Percentiles rank a stretch among this genome's conserved stretches.
phyloP scores from a whole-genome alignment of 75 land plant species.

The Cupressus sempervirens region DNA sequence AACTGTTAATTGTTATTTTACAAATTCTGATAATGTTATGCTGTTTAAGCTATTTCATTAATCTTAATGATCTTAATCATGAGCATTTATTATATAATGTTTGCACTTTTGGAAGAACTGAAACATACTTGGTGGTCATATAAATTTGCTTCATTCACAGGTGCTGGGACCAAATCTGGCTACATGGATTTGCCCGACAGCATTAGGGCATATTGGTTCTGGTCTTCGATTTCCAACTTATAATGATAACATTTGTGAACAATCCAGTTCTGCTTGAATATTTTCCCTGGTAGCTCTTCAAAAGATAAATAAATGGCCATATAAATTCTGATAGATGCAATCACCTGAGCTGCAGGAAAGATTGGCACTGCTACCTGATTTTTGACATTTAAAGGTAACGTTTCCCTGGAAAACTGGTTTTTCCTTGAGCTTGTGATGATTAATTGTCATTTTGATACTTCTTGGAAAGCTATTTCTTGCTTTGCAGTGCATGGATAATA shows the following conservation, averaged over 20 bases:
- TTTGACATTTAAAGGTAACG: not conserved
- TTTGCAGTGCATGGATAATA: not conserved
- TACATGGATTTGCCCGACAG: slow-evolving; percentile 82
- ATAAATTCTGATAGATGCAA: not conserved
- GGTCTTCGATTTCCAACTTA: slow-evolving; percentile 71
- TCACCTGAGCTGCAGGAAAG: not conserved
- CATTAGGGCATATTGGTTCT: slow-evolving; percentile 64
- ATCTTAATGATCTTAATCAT: not conserved
- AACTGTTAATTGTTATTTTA: not conserved
- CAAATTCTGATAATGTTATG: not conserved
- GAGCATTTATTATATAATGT: not conserved
- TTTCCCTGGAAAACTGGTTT: not conserved
- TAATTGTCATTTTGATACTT: not conserved
- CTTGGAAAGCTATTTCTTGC: slow-evolving; percentile 1
- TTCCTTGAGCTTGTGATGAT: not conserved
- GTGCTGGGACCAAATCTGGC: slow-evolving; percentile 71
- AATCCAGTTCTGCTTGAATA: not conserved
- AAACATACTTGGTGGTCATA: not conserved
- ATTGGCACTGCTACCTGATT: not conserved
- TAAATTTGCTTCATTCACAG: slow-evolving; percentile 31
- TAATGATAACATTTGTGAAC: slow-evolving; percentile 29
- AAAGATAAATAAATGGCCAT: not conserved
- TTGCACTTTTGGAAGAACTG: not conserved
- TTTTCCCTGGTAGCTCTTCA: not conserved
- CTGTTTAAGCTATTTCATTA: not conserved